Conservation (phyloP, 1,284 basidiomycete genomes). For the Cystobasidiaceae sp. region DNA sequence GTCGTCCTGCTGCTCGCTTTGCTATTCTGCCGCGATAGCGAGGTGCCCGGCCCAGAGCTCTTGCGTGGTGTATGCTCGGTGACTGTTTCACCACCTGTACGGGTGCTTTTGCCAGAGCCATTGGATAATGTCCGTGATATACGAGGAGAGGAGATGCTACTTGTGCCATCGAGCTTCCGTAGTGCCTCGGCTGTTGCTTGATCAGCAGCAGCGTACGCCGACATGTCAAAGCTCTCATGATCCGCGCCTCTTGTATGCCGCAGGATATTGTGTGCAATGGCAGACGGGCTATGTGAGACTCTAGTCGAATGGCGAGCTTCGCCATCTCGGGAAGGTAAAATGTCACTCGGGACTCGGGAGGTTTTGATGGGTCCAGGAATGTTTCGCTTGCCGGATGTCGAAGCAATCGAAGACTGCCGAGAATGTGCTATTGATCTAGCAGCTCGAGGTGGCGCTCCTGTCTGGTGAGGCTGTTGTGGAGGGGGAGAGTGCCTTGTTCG, state of each 20-base stretch:
- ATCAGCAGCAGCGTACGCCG: slow-evolving; percentile 69
- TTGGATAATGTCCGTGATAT: slow-evolving; percentile 32
- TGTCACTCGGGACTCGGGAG: not conserved
- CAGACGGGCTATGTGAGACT: slow-evolving; percentile 36
- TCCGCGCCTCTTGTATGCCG: slow-evolving; percentile 42
- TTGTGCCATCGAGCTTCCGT: slow-evolving; percentile 85
- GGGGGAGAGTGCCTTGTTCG: slow-evolving; percentile 27
- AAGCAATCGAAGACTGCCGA: slow-evolving; percentile 33
- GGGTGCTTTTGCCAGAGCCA: slow-evolving; percentile 47
- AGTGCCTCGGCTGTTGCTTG: slow-evolving; percentile 85
- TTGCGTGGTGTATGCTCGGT: slow-evolving; percentile 66
- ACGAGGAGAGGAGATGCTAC: slow-evolving; percentile 48
- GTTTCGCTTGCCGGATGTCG: slow-evolving; percentile 24
- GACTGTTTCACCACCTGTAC: slow-evolving; percentile 41
- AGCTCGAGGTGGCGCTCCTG: too few relatives aligned
- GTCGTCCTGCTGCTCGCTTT: slow-evolving; percentile 41
- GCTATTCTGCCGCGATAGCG: slow-evolving; percentile 63
- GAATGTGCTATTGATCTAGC: slow-evolving; percentile 46
- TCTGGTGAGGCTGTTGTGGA: slow-evolving; percentile 42
- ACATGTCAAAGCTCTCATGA: slow-evolving; percentile 59
- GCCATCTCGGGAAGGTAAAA: not conserved
- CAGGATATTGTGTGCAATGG: slow-evolving; percentile 42
- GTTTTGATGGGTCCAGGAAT: slow-evolving; percentile 12
- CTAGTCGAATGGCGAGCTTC: not conserved
- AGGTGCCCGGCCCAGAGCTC: slow-evolving; percentile 58